A percentile compares a stretch with the other conserved stretches of the same genome.
Evolutionary conservation across 805 yeast species (phyloP).

Genomic region (Priceomyces castillae): DNA sequence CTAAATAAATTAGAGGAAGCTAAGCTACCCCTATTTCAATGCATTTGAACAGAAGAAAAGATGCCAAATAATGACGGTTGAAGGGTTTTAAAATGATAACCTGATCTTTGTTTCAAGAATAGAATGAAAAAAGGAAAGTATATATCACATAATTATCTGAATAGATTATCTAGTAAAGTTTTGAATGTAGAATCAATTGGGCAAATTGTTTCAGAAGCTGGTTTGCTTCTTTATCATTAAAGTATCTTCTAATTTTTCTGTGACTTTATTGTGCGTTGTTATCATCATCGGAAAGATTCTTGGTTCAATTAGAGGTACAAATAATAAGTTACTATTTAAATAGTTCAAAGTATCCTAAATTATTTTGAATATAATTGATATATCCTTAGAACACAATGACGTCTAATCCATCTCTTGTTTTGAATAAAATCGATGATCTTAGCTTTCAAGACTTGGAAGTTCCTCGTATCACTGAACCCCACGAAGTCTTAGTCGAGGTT

Average conservation of each 20-base stretch:
- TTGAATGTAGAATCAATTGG: no score
- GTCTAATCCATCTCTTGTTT: conserved; percentile 55
- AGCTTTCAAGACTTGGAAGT: conserved; percentile 64
- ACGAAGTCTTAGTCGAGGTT: conserved; percentile 69
- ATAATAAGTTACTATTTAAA: no score
- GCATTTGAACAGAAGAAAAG: conserved; percentile 5
- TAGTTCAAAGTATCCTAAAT: no score
- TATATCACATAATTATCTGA: conserved; percentile 1
- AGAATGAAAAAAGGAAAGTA: neutral
- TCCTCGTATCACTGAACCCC: conserved; percentile 60
- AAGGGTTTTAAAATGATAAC: neutral
- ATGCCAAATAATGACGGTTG: conserved; percentile 6
- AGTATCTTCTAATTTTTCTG: no score
- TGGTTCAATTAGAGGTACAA: neutral
- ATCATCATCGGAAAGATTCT: conserved; percentile 4
- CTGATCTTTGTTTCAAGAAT: neutral
- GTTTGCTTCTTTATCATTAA: no score
- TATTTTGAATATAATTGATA: neutral
- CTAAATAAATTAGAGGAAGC: conserved; percentile 46
- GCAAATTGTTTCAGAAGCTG: no score
- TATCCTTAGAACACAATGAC: conserved; percentile 14
- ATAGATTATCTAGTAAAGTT: neutral
- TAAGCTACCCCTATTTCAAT: conserved; percentile 2
- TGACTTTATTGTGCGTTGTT: neutral
- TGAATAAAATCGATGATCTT: conserved; percentile 62